Conservation (phyloP, 2,329 filamentous ascomycete species). For the Fusarium setosum region DNA sequence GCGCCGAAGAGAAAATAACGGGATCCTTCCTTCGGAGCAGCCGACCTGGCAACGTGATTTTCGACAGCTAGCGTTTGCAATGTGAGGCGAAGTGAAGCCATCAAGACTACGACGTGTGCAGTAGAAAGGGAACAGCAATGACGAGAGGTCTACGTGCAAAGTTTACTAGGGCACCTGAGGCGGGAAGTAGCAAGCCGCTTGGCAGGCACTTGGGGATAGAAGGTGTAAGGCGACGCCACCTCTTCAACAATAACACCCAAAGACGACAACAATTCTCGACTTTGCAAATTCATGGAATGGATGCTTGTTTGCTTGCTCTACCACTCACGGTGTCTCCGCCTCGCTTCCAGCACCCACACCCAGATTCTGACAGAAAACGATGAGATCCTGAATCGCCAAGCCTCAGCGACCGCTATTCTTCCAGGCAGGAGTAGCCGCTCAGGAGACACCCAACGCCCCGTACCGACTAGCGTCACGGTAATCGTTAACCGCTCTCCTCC, state of each 20-base stretch:
- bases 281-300: not conserved
- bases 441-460: not conserved
- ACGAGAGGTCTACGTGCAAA: not conserved
- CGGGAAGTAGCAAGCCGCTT: not conserved
- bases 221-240: not conserved
- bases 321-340: not conserved
- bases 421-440: conserved; percentile 1
- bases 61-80: not conserved
- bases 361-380: not conserved
- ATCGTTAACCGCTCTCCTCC: conserved; percentile 22
- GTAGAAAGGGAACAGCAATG: not conserved
- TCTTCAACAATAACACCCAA: not conserved
- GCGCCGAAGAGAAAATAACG: conserved; percentile 12
- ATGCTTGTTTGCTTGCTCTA: not conserved
- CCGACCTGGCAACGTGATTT: conserved; percentile 21
- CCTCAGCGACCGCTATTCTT: not conserved
- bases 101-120: no score
- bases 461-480: conserved; percentile 8
- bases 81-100: not conserved
- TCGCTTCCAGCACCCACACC: not conserved
- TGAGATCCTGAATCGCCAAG: not conserved
- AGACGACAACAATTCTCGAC: not conserved
- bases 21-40: conserved; percentile 16
- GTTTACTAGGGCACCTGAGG: not conserved
- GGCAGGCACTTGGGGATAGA: not conserved